These are phyloP conservation scores for Lactarius hatsudake DNA, from an alignment of 768 basidiomycete genomes.

Conservation along the genomic window DNA sequence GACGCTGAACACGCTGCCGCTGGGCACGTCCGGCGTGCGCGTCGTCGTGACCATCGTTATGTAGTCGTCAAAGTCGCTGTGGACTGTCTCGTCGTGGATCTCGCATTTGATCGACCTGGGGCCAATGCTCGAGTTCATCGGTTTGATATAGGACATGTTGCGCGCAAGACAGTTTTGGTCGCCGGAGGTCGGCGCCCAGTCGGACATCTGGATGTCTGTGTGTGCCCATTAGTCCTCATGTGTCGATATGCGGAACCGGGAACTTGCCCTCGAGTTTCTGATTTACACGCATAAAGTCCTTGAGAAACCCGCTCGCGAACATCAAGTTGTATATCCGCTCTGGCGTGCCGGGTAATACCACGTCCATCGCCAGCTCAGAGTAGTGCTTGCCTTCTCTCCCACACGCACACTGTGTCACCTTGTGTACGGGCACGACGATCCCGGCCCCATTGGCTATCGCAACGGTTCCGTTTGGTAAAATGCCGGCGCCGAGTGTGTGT, in stretches of 20 bases:
- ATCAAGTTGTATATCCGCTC: slow-evolving; percentile 95
- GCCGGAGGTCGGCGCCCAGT: slow-evolving; percentile 74
- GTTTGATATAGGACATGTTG: slow-evolving; percentile 97
- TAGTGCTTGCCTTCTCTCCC: slow-evolving; percentile 68
- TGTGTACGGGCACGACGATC: slow-evolving; percentile 36
- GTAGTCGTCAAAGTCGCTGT: slow-evolving; percentile 81
- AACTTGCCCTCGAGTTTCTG: slow-evolving; percentile 83
- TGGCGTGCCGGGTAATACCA: slow-evolving; percentile 82
- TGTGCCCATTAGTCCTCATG: background rate
- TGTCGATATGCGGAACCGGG: background rate
- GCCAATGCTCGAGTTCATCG: slow-evolving; percentile 80
- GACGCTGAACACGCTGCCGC: slow-evolving; percentile 87
- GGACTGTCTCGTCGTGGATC: slow-evolving; percentile 78
- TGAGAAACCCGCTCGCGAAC: slow-evolving; percentile 94
- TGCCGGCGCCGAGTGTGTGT: slow-evolving; percentile 1
- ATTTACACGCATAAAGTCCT: slow-evolving; percentile 86
- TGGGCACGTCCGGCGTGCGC: slow-evolving; percentile 90
- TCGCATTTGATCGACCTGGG: slow-evolving; percentile 97
- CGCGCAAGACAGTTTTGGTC: slow-evolving; percentile 71
- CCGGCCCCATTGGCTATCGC: slow-evolving; percentile 17
- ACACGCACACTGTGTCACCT: slow-evolving; percentile 73
- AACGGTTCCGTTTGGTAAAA: slow-evolving; percentile 2
- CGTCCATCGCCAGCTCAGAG: slow-evolving; percentile 71
- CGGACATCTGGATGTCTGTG: slow-evolving; percentile 90
- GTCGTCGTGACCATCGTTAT: slow-evolving; percentile 86